Evolutionary conservation across 2,329 filamentous ascomycete species (phyloP), one percentile per base, ranked within the genome.

Genomic region (Xylariaceae sp.): DNA sequence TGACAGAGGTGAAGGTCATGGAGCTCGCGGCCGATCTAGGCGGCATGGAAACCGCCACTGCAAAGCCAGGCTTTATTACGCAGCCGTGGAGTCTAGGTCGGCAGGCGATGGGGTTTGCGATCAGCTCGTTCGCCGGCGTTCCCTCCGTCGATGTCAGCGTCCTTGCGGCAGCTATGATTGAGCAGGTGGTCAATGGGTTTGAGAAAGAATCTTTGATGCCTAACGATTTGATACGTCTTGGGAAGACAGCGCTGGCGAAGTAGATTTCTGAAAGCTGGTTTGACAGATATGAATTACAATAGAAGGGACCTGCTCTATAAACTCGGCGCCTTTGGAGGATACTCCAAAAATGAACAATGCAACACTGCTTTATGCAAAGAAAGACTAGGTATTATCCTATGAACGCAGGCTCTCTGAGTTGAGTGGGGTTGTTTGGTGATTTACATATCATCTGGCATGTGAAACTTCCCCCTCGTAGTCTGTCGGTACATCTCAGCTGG

Each of bases 171-270:
- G 67, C 67, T 1, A 54, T 78, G 55, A 37, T 79, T 5, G 59
- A 74, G 12, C 69, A 74, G 47, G 68, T 65, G 0, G 37, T 72
- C 1, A 57, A 67, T 22, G 74, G 75, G 0, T 68, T 76, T 27
- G 68, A 71, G 38, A 72, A 71, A 54, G 72, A 76, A 0, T 64
- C 69, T 2, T 52, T 76, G 17, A 33, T 56, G 40, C 73, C 72
- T 37, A 60, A 64, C 1, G 73, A 78, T 40, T 36, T 75, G 49
- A 60, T 54, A 4, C 53, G 42, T 34, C 45, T 58, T 29, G 49
- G 39, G 6, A 39, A 21, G 16, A 44, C 25, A 39, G 21, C 29
- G 23, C 25, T n/a, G n/a, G n/a, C n/a, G n/a, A n/a, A n/a, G n/a
- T n/a, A n/a, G n/a, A n/a, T n/a, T n/a, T n/a, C n/a, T n/a, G n/a